A percentile compares a stretch with the other conserved stretches of the same genome.
Conservation (phyloP, 495 filamentous ascomycete species). For the Paragyromitra xinjiangensis region DNA sequence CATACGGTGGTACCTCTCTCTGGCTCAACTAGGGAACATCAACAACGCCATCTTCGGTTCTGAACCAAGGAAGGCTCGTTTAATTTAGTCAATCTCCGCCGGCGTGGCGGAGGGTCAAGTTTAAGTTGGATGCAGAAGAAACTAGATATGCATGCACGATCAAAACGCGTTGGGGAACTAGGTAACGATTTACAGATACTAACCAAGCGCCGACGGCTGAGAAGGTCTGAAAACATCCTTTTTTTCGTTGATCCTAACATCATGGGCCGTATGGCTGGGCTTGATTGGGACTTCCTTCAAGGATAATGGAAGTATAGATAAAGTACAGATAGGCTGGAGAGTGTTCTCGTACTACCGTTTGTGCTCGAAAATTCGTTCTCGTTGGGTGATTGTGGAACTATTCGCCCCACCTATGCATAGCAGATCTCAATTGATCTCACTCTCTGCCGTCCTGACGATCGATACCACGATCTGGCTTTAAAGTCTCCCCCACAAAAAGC, state of each 20-base stretch:
- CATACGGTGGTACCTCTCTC: background rate
- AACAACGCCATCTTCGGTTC: background rate
- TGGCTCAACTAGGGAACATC: background rate
- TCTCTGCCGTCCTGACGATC: too few species aligned
- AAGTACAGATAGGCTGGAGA: too few species aligned
- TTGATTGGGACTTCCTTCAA: background rate
- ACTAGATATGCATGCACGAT: background rate
- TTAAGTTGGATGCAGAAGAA: background rate
- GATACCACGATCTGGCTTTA: background rate
- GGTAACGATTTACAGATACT: background rate
- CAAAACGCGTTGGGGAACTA: background rate
- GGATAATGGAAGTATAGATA: too few species aligned
- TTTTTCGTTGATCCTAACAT: background rate
- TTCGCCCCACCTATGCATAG: too few species aligned
- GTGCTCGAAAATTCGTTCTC: too few species aligned
- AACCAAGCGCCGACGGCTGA: background rate
- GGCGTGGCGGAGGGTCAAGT: background rate
- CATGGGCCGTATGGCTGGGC: background rate
- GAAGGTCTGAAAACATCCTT: background rate
- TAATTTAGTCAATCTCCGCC: background rate
- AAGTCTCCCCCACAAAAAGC: conserved; percentile 3
- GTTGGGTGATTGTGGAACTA: too few species aligned
- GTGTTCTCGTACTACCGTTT: too few species aligned
- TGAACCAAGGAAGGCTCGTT: background rate
- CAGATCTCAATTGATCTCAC: too few species aligned